Percentiles rank a stretch among this genome's conserved stretches.
Conservation (phyloP, 495 filamentous ascomycete species). For the Clavariopsis aquatica region DNA sequence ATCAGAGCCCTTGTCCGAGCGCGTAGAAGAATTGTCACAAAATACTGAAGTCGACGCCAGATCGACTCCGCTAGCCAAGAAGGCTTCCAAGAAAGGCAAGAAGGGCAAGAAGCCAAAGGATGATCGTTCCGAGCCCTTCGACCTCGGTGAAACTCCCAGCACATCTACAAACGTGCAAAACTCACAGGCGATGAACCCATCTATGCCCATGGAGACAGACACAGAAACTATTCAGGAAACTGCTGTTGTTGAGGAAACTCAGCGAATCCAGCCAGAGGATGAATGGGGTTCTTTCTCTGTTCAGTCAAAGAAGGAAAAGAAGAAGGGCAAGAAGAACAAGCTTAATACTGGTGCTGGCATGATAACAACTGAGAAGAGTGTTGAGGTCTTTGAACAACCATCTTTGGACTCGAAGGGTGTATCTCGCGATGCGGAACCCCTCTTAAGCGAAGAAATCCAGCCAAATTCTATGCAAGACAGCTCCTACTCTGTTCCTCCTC, state of each 20-base stretch:
- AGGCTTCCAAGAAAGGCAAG: slow-evolving; percentile 36
- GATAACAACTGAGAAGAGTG: slow-evolving; percentile 53
- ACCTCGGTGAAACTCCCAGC: slow-evolving; percentile 6
- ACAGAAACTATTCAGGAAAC: background rate
- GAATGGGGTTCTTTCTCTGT: slow-evolving; percentile 13
- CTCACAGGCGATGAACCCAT: background rate
- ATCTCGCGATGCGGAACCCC: background rate
- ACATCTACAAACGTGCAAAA: background rate
- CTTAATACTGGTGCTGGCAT: slow-evolving; percentile 40
- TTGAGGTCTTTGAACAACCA: slow-evolving; percentile 4
- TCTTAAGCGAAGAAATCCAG: background rate
- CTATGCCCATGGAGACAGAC: background rate
- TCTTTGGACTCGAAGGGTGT: background rate
- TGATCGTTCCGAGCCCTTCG: background rate
- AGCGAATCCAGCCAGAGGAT: slow-evolving; percentile 13
- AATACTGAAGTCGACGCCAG: slow-evolving; percentile 7
- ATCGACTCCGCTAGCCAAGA: slow-evolving; percentile 12
- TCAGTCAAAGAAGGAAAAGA: slow-evolving; percentile 37
- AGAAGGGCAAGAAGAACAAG: slow-evolving; percentile 37
- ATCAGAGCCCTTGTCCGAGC: background rate
- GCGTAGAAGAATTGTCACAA: background rate
- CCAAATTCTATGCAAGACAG: background rate
- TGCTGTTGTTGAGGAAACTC: background rate
- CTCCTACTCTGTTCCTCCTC: background rate
- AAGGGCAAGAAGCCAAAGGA: slow-evolving; percentile 34